These are phyloP conservation scores for Auricularia cornea DNA, from an alignment of 768 basidiomycete genomes.

Conservation along the genomic window DNA sequence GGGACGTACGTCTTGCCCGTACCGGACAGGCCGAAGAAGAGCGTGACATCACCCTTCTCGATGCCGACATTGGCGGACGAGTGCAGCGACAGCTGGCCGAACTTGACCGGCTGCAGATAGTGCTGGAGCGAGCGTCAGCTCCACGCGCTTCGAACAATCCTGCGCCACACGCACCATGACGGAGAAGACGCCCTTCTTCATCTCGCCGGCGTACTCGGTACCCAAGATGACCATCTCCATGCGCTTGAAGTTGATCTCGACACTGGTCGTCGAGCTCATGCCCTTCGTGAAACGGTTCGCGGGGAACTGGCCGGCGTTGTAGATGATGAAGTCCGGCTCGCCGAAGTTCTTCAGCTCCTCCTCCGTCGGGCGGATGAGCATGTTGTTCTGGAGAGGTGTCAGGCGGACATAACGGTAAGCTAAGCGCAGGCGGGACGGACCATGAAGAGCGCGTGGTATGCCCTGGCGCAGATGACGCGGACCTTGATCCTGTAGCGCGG, in stretches of 20 bases:
- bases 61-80: conserved; percentile 96
- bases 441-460: conserved; percentile 99
- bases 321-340: conserved; percentile 98
- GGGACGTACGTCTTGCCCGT: conserved; percentile 78
- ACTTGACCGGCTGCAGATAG: conserved; percentile 97
- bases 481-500: conserved; percentile 99
- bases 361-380: conserved; percentile 96
- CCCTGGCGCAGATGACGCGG: conserved; percentile 95
- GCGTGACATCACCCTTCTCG: conserved; percentile 82
- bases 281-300: conserved; percentile 99
- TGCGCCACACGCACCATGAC: conserved; percentile 67
- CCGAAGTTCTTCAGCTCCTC: conserved; percentile 92
- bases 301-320: conserved; percentile 99
- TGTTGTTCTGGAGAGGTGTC: conserved; percentile 67
- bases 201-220: conserved; percentile 96
- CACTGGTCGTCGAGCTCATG: conserved; percentile 98
- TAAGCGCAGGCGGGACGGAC: conserved; percentile 39
- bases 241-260: conserved; percentile 99
- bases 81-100: conserved; percentile 94
- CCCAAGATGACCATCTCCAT: conserved; percentile 99
- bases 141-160: too few species aligned
- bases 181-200: conserved; percentile 99
- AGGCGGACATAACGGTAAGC: conserved; percentile 7
- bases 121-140: conserved; percentile 39
- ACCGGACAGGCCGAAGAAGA: conserved; percentile 98